phyloP scores from a whole-genome alignment of 257 asterid genomes.

The Ajuga chamaepitys region DNA sequence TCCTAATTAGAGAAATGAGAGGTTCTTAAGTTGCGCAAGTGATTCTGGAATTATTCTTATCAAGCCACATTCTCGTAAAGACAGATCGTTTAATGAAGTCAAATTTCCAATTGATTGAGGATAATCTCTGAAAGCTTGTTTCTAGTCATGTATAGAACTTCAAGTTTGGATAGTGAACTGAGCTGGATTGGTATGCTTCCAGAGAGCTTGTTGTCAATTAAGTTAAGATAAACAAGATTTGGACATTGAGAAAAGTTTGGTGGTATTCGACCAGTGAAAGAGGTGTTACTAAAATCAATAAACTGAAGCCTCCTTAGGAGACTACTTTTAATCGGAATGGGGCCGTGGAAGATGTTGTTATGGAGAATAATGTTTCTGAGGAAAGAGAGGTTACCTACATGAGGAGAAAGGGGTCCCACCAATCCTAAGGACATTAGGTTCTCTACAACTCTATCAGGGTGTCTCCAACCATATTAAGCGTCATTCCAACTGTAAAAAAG shows the following conservation, averaged over 20 bases:
- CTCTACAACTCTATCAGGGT: neutral
- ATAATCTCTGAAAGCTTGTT: neutral
- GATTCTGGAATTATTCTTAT: no score
- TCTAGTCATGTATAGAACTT: neutral
- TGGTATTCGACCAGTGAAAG: neutral
- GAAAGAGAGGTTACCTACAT: neutral
- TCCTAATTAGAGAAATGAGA: neutral
- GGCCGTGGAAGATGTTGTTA: neutral
- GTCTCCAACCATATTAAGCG: neutral
- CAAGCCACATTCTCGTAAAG: neutral
- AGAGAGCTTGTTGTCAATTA: neutral
- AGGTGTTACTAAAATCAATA: no score
- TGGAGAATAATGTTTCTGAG: neutral
- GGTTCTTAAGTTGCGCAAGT: neutral
- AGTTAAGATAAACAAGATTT: neutral
- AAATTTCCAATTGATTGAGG: neutral
- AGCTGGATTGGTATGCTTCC: neutral
- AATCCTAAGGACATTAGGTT: neutral
- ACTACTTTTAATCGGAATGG: neutral
- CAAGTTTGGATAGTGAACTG: neutral
- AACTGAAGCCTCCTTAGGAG: neutral
- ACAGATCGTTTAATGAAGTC: neutral
- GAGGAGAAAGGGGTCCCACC: neutral
- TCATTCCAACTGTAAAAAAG: neutral
- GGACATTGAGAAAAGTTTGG: neutral